A percentile compares a stretch with the other conserved stretches of the same genome.
phyloP scores from a whole-genome alignment of 1,284 basidiomycete species.

The Chiua sp. region DNA sequence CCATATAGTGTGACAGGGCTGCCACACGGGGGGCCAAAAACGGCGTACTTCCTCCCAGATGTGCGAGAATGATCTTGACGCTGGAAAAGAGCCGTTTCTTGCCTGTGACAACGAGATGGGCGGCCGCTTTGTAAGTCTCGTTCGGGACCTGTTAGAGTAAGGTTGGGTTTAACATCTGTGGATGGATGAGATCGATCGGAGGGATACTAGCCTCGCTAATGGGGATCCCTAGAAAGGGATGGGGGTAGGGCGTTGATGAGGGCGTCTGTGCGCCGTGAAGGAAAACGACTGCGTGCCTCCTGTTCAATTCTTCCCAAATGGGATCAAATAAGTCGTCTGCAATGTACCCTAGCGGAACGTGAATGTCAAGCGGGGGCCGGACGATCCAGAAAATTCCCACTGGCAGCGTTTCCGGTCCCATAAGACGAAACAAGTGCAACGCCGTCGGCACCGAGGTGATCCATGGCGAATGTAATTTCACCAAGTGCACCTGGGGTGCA shows the following conservation, averaged over 20 bases:
- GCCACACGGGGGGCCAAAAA: constrained; percentile 70
- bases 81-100: constrained; percentile 63
- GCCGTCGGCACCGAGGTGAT: constrained; percentile 63
- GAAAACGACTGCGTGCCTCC: constrained; percentile 62
- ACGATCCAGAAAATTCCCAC: constrained; percentile 37
- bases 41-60: constrained; percentile 67
- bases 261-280: constrained; percentile 71
- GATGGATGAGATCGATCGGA: constrained; percentile 15
- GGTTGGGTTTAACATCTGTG: constrained; percentile 16
- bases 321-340: constrained; percentile 65
- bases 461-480: constrained; percentile 64
- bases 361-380: constrained; percentile 3
- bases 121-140: constrained; percentile 79
- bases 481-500: constrained; percentile 49
- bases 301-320: constrained; percentile 69
- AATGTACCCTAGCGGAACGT: constrained; percentile 55
- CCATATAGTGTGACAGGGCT: constrained; percentile 68
- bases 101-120: constrained; percentile 72
- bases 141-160: constrained; percentile 62
- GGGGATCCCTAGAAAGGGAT: constrained; percentile 65
- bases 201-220: constrained; percentile 59
- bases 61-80: constrained; percentile 68
- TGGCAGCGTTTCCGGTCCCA: constrained; percentile 51
- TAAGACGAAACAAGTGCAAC: constrained; percentile 68
- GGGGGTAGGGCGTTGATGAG: constrained; percentile 65